Evolutionary conservation across 371 early-diverging fungal species (phyloP).

Genomic region (Nematocida minor): DNA sequence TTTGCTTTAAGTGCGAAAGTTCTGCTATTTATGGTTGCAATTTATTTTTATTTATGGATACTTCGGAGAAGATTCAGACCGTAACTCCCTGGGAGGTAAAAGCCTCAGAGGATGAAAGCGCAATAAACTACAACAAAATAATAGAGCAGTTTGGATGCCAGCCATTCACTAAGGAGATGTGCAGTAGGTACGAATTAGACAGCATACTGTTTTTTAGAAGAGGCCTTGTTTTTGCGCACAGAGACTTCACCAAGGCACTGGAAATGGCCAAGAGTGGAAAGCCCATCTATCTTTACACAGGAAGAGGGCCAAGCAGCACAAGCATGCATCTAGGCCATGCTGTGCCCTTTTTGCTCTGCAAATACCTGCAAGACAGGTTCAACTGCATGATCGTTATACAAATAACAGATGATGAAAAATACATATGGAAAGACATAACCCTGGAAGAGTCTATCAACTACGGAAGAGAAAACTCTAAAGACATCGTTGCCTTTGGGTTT

Average conservation of each 20-base stretch:
- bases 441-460: constrained; percentile 76
- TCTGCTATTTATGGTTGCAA: neutral
- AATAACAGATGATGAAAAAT: constrained; percentile 99
- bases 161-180: constrained; percentile 71
- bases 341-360: constrained; percentile 92
- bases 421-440: constrained; percentile 79
- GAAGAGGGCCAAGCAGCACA: constrained; percentile 90
- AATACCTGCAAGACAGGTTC: constrained; percentile 91
- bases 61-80: neutral
- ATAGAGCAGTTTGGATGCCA: constrained; percentile 86
- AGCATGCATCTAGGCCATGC: constrained; percentile 97
- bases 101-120: constrained; percentile 73
- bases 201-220: constrained; percentile 81
- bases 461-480: constrained; percentile 79
- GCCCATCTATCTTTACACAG: constrained; percentile 95
- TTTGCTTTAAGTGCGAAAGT: neutral
- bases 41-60: neutral
- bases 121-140: constrained; percentile 87
- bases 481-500: constrained; percentile 94
- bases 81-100: constrained; percentile 90
- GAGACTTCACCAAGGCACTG: constrained; percentile 80
- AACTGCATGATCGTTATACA: constrained; percentile 91
- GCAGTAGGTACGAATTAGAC: constrained; percentile 74
- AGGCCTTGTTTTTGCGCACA: constrained; percentile 90
- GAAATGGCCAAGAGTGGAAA: constrained; percentile 77